phyloP scores from a whole-genome alignment of 345 rosid genomes.

The Eucalyptus erythrocorys region DNA sequence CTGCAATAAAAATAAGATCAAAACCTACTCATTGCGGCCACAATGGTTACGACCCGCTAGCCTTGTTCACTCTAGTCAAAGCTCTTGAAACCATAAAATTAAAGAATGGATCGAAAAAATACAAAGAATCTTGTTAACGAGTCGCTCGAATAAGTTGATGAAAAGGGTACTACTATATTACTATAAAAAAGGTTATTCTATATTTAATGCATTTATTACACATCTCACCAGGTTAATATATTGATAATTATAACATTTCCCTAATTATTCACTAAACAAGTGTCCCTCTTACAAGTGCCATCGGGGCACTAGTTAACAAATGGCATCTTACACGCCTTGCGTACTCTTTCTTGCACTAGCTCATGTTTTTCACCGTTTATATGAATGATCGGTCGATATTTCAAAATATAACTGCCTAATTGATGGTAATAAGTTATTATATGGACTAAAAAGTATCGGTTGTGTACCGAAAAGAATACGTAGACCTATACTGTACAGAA shows the following conservation, averaged over 20 bases:
- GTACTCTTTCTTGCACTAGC: background rate
- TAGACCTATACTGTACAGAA: background rate
- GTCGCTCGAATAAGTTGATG: fast-evolving
- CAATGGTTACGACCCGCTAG: background rate
- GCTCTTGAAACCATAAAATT: background rate
- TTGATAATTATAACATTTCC: background rate
- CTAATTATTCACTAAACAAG: background rate
- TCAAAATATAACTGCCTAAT: background rate
- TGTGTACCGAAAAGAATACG: background rate
- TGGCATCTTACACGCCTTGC: background rate
- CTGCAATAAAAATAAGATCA: background rate
- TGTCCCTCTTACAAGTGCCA: background rate
- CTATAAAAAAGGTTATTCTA: background rate
- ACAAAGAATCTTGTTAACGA: background rate
- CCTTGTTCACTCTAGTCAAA: background rate
- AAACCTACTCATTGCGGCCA: background rate
- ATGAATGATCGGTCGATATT: background rate
- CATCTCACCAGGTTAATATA: background rate
- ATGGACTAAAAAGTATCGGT: background rate
- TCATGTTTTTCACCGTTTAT: background rate
- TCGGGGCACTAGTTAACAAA: background rate
- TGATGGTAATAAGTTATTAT: background rate
- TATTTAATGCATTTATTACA: background rate
- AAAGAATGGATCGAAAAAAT: background rate
- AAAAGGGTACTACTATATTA: background rate